These are phyloP conservation scores for Diaporthe sp. DNA, from an alignment of 2,329 filamentous ascomycete genomes.

Conservation along the genomic window DNA sequence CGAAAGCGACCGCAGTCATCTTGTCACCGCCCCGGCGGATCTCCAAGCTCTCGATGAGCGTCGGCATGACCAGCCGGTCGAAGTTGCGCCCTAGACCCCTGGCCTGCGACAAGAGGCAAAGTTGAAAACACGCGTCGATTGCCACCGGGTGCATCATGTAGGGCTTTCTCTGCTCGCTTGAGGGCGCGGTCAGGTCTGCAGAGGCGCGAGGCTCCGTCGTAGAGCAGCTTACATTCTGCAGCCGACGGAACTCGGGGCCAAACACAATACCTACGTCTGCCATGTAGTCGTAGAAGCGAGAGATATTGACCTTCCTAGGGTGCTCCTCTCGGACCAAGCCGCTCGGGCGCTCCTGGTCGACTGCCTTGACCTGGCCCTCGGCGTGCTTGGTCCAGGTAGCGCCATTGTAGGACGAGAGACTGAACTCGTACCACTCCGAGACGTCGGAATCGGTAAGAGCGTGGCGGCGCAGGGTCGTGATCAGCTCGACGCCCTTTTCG, in stretches of 20 bases:
- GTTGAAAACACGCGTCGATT: slow-evolving; percentile 4
- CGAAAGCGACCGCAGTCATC: not conserved
- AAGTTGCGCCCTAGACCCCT: not conserved
- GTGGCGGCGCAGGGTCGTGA: not conserved
- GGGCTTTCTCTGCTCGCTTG: not conserved
- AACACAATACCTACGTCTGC: slow-evolving; percentile 1
- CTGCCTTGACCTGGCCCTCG: not conserved
- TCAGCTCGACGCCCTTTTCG: not conserved
- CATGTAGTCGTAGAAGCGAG: slow-evolving; percentile 13
- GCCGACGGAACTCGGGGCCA: not conserved
- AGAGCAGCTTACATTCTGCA: not conserved
- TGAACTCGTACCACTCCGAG: slow-evolving; percentile 1
- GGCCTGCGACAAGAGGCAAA: slow-evolving; percentile 1
- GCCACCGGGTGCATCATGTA: slow-evolving; percentile 4
- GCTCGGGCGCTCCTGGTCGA: not conserved
- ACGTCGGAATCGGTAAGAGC: not conserved
- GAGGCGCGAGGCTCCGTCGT: not conserved
- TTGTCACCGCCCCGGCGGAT: not conserved
- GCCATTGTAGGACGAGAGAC: not conserved
- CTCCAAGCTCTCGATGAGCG: slow-evolving; percentile 6
- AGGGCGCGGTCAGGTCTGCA: not conserved
- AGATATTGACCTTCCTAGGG: slow-evolving; percentile 8
- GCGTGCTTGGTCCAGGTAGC: not conserved
- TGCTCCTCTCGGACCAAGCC: not conserved
- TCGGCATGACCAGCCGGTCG: slow-evolving; percentile 2